Conservation (phyloP, 257 asterid genomes). For the Nicotiana noctiflora region DNA sequence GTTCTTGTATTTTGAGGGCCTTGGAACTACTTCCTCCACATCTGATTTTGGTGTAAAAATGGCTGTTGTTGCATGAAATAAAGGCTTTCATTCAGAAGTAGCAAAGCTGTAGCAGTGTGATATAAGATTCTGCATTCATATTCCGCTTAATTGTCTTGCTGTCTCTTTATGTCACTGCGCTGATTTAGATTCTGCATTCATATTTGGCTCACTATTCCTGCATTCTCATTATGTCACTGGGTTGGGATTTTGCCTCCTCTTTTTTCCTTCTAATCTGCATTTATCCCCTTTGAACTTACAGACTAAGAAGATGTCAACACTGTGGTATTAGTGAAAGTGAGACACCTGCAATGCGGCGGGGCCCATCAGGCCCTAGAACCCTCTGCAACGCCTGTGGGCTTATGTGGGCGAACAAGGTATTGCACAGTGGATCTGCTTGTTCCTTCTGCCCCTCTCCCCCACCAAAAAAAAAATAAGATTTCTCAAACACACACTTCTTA, state of each 20-base stretch:
- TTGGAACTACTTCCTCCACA: neutral
- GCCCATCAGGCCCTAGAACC: conserved; percentile 45
- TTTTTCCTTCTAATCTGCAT: conserved; percentile 14
- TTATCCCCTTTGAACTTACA: conserved; percentile 4
- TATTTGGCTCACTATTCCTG: neutral
- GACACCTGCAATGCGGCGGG: conserved; percentile 54
- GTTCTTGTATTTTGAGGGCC: conserved; percentile 5
- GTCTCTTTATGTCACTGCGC: neutral
- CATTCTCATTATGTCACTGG: neutral
- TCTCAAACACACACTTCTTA: neutral
- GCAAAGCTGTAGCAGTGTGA: neutral
- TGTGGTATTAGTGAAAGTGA: conserved; percentile 38
- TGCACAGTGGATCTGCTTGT: neutral
- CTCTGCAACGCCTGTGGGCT: conserved; percentile 54
- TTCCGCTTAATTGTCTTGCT: neutral
- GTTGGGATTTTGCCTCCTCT: neutral
- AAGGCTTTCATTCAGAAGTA: neutral
- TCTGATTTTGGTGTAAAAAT: neutral
- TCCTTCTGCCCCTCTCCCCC: neutral
- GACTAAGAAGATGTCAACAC: conserved; percentile 29
- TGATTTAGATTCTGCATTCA: neutral
- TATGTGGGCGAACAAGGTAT: conserved; percentile 54
- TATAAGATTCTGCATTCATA: neutral
- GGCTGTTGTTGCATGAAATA: neutral
- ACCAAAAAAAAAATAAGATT: neutral